A percentile compares a stretch with the other conserved stretches of the same genome.
These are phyloP conservation scores for Pinus albicaulis DNA, from an alignment of 75 land plant species.

Conservation along the genomic window DNA sequence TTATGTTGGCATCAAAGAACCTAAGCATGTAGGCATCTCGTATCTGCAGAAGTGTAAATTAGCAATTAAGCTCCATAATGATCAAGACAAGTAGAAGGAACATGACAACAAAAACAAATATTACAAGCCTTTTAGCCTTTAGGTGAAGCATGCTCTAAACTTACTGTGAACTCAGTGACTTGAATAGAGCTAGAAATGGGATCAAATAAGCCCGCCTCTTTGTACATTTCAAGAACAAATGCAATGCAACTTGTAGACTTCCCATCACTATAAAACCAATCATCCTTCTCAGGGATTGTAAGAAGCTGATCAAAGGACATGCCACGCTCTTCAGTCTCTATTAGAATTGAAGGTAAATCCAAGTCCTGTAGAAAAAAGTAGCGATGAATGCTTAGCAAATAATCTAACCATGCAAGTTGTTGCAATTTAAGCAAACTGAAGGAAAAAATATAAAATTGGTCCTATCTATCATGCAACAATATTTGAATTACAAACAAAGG, in stretches of 20 bases:
- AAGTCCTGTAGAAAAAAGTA: slow-evolving; percentile 37
- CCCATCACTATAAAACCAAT: slow-evolving; percentile 91
- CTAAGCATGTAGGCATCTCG: slow-evolving; percentile 91
- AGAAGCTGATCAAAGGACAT: slow-evolving; percentile 75
- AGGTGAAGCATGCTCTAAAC: slow-evolving; percentile 12
- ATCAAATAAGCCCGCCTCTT: slow-evolving; percentile 90
- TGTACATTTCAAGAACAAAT: slow-evolving; percentile 88
- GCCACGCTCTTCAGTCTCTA: slow-evolving; percentile 78
- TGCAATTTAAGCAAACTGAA: no score
- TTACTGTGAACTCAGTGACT: slow-evolving; percentile 96
- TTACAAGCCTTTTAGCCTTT: not conserved
- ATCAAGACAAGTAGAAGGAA: not conserved
- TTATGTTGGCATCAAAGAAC: slow-evolving; percentile 69
- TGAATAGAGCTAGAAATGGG: slow-evolving; percentile 65
- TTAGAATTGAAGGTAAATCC: slow-evolving; percentile 62
- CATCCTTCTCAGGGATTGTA: slow-evolving; percentile 88
- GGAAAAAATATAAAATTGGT: no score
- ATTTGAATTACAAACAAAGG: no score
- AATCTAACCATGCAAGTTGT: no score
- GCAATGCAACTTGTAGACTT: slow-evolving; percentile 92
- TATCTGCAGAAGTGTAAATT: slow-evolving; percentile 44
- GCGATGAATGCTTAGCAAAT: not conserved
- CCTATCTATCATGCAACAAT: no score
- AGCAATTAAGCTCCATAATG: no score
- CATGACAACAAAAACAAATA: not conserved